Evolutionary conservation across 345 rosid genomes (phyloP).

Genomic region (Sisymbrium altissimum): DNA sequence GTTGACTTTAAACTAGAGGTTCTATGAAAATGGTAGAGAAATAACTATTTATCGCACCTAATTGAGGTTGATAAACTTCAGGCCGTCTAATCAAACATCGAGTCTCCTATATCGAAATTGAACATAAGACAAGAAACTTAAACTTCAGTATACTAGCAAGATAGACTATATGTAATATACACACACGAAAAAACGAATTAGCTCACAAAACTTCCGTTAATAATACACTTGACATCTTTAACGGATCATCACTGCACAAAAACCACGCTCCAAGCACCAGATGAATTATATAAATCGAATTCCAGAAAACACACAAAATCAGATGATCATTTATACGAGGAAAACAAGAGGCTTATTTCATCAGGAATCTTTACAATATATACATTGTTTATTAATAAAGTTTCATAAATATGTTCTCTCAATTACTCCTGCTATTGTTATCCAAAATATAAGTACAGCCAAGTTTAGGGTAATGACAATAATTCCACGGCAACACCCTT

Average conservation of each 20-base stretch:
- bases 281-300: conserved; percentile 7
- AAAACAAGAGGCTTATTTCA: background rate
- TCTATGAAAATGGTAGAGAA: background rate
- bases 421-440: background rate
- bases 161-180: background rate
- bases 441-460: background rate
- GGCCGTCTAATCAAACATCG: conserved; percentile 30
- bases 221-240: background rate
- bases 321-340: conserved; percentile 1
- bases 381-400: background rate
- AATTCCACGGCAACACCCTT: conserved; percentile 11
- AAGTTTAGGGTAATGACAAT: background rate
- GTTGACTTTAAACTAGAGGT: conserved; percentile 1
- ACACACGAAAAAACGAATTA: background rate
- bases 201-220: no score
- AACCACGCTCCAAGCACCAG: background rate
- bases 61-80: conserved; percentile 32
- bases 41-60: conserved; percentile 30
- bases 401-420: conserved; percentile 1
- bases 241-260: background rate
- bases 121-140: conserved; percentile 20
- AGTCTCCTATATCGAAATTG: conserved; percentile 24
- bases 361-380: background rate
- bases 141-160: conserved; percentile 15
- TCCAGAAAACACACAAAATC: background rate